phyloP scores from a whole-genome alignment of 139 green algal genomes.

The Picochlorum sp. region DNA sequence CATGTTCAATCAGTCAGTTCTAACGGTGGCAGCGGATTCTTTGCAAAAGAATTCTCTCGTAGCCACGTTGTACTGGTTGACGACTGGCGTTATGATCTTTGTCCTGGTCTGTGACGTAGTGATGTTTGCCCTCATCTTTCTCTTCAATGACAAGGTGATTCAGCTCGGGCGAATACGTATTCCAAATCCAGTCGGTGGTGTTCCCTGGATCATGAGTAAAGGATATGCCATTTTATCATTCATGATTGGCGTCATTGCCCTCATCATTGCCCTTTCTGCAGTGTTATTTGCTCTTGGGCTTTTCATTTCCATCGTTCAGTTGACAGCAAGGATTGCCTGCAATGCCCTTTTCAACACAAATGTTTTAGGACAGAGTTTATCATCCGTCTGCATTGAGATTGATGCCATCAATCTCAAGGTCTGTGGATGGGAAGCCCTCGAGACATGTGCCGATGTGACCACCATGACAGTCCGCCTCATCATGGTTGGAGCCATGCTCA shows the following conservation, averaged over 20 bases:
- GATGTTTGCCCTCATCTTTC: not conserved
- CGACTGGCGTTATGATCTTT: not conserved
- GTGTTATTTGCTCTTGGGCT: not conserved
- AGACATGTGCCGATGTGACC: not conserved
- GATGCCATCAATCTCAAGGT: not conserved
- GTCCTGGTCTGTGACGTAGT: not conserved
- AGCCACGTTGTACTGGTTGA: not conserved
- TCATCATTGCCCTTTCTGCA: not conserved
- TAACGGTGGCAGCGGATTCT: not conserved
- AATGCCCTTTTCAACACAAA: not conserved
- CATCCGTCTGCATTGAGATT: not conserved
- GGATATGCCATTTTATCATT: not conserved
- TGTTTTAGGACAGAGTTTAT: not conserved
- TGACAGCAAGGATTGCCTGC: not conserved
- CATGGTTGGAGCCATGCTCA: not conserved
- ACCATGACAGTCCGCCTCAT: slow-evolving; percentile 3
- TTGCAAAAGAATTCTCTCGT: not conserved
- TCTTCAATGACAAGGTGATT: not conserved
- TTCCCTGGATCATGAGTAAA: not conserved
- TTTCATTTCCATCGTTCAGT: not conserved
- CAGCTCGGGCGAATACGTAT: too few relatives aligned
- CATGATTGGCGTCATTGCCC: not conserved
- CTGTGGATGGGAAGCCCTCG: slow-evolving; percentile 6
- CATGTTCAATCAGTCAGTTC: not conserved
- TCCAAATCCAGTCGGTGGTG: not conserved